phyloP scores from a whole-genome alignment of 2,329 filamentous ascomycete genomes.

The Helminthosporium solani region DNA sequence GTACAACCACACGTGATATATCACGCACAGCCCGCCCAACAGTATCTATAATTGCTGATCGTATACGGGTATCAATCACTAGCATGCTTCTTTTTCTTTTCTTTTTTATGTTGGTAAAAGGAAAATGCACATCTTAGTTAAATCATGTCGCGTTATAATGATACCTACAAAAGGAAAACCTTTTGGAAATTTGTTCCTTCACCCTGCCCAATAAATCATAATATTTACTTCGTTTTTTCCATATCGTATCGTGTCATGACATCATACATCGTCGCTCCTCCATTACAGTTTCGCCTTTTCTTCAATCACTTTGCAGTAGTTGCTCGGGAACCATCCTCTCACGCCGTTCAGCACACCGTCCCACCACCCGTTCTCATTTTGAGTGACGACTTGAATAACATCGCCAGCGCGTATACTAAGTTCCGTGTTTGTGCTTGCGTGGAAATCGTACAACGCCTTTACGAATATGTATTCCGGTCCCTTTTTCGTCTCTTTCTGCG shows the following conservation, averaged over 20 bases:
- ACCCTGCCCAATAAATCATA: too few species aligned
- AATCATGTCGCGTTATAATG: too few species aligned
- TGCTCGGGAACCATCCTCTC: slow-evolving; percentile 7
- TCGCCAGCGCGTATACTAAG: slow-evolving; percentile 2
- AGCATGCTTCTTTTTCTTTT: too few species aligned
- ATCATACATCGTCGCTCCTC: not conserved
- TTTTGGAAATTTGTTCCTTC: too few species aligned
- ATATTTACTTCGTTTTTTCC: too few species aligned
- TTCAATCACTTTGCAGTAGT: not conserved
- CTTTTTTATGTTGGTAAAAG: too few species aligned
- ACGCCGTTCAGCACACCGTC: slow-evolving; percentile 3
- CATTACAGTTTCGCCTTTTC: not conserved
- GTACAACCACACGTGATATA: too few species aligned
- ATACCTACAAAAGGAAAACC: too few species aligned
- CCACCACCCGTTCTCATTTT: slow-evolving; percentile 3
- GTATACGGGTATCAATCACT: too few species aligned
- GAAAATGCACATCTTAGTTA: too few species aligned
- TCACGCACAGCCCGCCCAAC: too few species aligned
- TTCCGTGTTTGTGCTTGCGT: not conserved
- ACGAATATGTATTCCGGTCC: not conserved
- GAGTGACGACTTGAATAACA: not conserved
- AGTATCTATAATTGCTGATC: too few species aligned
- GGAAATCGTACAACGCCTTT: slow-evolving; percentile 3
- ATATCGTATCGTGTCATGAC: not conserved
- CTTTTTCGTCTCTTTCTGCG: not conserved